phyloP scores from a whole-genome alignment of 1,284 basidiomycete species.

The Apiotrichum domesticum region DNA sequence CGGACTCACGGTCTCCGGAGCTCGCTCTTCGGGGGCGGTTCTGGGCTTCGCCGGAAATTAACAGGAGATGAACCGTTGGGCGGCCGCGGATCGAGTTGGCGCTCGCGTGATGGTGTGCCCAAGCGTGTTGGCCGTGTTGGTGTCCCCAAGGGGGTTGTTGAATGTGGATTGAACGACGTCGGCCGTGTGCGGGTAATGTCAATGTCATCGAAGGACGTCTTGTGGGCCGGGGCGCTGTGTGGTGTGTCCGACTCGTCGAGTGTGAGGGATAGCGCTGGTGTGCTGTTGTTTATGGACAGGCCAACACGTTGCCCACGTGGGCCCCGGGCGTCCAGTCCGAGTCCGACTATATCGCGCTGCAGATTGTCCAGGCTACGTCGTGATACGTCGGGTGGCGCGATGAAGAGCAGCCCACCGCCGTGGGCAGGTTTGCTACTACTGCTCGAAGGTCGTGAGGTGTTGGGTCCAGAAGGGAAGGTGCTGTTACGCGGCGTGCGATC shows the following conservation, averaged over 20 bases:
- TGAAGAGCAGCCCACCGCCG: constrained; percentile 9
- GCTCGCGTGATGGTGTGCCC: not conserved
- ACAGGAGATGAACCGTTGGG: not conserved
- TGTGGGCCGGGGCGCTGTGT: constrained; percentile 12
- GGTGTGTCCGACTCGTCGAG: constrained; percentile 9
- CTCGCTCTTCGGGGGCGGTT: constrained; percentile 39
- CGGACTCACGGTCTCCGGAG: constrained; percentile 31
- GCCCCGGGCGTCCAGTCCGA: constrained; percentile 1
- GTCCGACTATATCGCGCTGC: constrained; percentile 9
- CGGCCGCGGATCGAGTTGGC: not conserved
- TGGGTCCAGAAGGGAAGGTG: not conserved
- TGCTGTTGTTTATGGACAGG: not conserved
- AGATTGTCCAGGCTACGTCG: constrained; percentile 12
- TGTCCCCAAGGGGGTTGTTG: not conserved
- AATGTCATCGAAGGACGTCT: constrained; percentile 9
- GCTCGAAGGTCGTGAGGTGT: not conserved
- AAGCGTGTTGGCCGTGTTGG: not conserved
- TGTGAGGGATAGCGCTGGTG: not conserved
- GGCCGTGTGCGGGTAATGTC: constrained; percentile 2
- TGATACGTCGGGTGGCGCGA: constrained; percentile 15
- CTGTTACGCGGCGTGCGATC: constrained; percentile 13
- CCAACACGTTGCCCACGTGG: constrained; percentile 1
- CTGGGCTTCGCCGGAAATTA: constrained; percentile 23
- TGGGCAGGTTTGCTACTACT: not conserved
- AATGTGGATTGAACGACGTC: constrained; percentile 4